A percentile compares a stretch with the other conserved stretches of the same genome.
Evolutionary conservation across 495 filamentous ascomycete species (phyloP).

Genomic region (Neurospora terricola): DNA sequence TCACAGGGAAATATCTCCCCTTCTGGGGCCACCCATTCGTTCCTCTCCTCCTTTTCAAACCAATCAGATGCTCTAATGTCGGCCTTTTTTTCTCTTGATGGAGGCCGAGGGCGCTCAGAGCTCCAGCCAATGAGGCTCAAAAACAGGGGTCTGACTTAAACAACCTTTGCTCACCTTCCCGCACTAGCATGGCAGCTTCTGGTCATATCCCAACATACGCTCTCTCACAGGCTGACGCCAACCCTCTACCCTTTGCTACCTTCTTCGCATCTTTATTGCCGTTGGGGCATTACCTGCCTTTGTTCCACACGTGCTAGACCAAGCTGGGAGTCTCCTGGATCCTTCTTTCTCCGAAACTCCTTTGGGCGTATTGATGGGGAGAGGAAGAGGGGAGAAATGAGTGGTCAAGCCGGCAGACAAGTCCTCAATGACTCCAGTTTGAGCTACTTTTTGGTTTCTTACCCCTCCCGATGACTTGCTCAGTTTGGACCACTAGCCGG

Average conservation of each 20-base stretch:
- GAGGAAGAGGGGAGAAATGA: conserved; percentile 2
- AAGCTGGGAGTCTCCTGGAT: conserved; percentile 9
- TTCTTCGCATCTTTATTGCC: conserved; percentile 15
- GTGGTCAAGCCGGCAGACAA: neutral
- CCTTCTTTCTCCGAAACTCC: conserved; percentile 4
- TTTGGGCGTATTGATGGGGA: neutral
- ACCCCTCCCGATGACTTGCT: conserved; percentile 9
- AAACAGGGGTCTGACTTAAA: conserved; percentile 25
- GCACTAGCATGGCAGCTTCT: conserved; percentile 21
- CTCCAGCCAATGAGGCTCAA: conserved; percentile 26
- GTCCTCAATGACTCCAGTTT: neutral
- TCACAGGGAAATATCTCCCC: conserved; percentile 1
- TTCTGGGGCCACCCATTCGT: conserved; percentile 16
- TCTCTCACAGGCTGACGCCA: conserved; percentile 18
- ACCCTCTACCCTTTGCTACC: conserved; percentile 7
- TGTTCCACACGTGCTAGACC: conserved; percentile 6
- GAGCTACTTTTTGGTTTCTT: conserved; percentile 2
- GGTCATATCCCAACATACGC: conserved; percentile 14
- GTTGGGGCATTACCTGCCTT: conserved; percentile 7
- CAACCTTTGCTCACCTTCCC: conserved; percentile 25
- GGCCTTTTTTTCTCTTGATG: conserved; percentile 18
- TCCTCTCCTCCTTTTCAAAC: conserved; percentile 8
- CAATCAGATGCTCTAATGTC: conserved; percentile 15
- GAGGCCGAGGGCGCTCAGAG: conserved; percentile 21
- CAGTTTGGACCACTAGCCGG: conserved; percentile 9